These are phyloP conservation scores for Sanguinoderma infundibulare DNA, from an alignment of 1,284 basidiomycete genomes.

Conservation along the genomic window DNA sequence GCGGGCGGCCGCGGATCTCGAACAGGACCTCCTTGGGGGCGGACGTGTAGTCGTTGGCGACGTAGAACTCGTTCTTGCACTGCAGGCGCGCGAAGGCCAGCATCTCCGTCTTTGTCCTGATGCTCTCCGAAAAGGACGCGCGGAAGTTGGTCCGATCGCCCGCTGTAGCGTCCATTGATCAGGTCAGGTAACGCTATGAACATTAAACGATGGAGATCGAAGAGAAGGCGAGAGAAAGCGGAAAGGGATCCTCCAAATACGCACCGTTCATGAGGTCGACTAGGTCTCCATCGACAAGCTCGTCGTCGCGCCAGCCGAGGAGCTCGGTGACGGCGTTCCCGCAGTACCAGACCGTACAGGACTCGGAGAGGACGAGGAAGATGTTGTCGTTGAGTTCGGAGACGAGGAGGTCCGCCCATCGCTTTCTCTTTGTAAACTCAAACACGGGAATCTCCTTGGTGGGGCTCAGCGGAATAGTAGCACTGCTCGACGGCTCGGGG, in stretches of 20 bases:
- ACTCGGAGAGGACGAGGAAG: slow-evolving; percentile 66
- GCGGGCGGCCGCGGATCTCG: slow-evolving; percentile 73
- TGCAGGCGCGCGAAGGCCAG: slow-evolving; percentile 68
- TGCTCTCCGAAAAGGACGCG: slow-evolving; percentile 56
- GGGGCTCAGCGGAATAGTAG: slow-evolving; percentile 7
- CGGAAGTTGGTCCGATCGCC: slow-evolving; percentile 67
- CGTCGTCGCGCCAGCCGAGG: slow-evolving; percentile 75
- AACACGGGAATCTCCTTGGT: slow-evolving; percentile 42
- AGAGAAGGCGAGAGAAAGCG: background rate
- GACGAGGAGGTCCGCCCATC: slow-evolving; percentile 84
- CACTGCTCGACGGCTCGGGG: background rate
- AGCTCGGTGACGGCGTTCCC: slow-evolving; percentile 71
- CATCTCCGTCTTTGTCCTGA: slow-evolving; percentile 52
- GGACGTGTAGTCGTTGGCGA: slow-evolving; percentile 28
- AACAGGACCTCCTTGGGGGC: slow-evolving; percentile 62
- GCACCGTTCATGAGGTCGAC: slow-evolving; percentile 68
- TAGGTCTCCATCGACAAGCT: slow-evolving; percentile 72
- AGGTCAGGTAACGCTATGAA: background rate
- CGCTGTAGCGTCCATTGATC: slow-evolving; percentile 40
- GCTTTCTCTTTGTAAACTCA: slow-evolving; percentile 85
- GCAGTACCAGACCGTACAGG: slow-evolving; percentile 71
- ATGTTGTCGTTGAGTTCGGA: slow-evolving; percentile 78
- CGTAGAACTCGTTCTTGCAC: slow-evolving; percentile 43
- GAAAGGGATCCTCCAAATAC: slow-evolving; percentile 31
- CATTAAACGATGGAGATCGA: background rate